These are phyloP conservation scores for Colletotrichum musicola DNA, from an alignment of 2,329 filamentous ascomycete species.

Conservation along the genomic window DNA sequence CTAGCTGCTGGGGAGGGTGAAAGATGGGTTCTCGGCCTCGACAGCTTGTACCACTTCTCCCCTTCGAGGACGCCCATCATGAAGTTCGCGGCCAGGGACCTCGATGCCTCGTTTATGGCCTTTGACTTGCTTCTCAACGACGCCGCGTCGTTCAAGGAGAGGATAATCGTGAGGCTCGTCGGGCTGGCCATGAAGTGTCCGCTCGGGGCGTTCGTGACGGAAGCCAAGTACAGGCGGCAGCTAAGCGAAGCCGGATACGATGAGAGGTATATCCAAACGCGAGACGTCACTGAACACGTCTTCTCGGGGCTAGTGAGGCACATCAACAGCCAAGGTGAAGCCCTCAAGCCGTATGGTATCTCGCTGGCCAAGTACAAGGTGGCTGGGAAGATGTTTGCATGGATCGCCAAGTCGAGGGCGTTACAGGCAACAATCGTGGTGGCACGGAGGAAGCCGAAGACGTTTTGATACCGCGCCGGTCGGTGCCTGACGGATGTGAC, in stretches of 20 bases:
- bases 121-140: slow-evolving; percentile 64
- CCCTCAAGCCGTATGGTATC: slow-evolving; percentile 51
- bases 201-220: slow-evolving; percentile 60
- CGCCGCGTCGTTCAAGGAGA: slow-evolving; percentile 45
- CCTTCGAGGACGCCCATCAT: slow-evolving; percentile 64
- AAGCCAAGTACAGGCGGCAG: slow-evolving; percentile 57
- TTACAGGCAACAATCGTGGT: slow-evolving; percentile 53
- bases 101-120: slow-evolving; percentile 64
- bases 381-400: slow-evolving; percentile 53
- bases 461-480: too few species aligned
- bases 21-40: slow-evolving; percentile 67
- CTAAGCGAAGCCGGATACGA: slow-evolving; percentile 63
- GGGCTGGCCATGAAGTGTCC: slow-evolving; percentile 63
- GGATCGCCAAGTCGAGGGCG: slow-evolving; percentile 51
- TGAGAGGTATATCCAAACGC: slow-evolving; percentile 53
- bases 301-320: slow-evolving; percentile 63
- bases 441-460: slow-evolving; percentile 38
- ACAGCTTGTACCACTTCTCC: slow-evolving; percentile 69
- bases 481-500: too few species aligned
- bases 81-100: slow-evolving; percentile 51
- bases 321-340: slow-evolving; percentile 52
- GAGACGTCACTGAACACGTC: slow-evolving; percentile 65
- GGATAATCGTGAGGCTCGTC: slow-evolving; percentile 54
- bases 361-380: slow-evolving; percentile 52
- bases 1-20: slow-evolving; percentile 45